Evolutionary conservation across 495 filamentous ascomycete species (phyloP).

Genomic region (Ascodesmis nigricans): DNA sequence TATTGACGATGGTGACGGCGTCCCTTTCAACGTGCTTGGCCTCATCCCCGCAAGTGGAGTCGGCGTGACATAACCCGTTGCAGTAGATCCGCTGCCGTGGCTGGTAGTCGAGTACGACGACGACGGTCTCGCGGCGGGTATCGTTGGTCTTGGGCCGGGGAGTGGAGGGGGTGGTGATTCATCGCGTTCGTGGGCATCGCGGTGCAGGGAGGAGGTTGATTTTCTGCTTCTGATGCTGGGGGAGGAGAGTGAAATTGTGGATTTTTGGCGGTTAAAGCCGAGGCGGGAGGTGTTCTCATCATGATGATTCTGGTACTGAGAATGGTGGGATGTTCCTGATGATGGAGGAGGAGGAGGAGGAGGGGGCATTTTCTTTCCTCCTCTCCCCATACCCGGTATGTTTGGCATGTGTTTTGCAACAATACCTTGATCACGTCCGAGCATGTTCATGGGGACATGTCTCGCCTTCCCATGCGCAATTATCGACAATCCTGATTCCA

Average conservation of each 20-base stretch:
- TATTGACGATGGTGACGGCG: no score
- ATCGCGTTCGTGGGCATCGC: slow-evolving; percentile 8
- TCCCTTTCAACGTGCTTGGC: no score
- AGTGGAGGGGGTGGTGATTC: slow-evolving; percentile 20
- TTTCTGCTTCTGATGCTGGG: slow-evolving; percentile 4
- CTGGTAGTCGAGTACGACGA: not conserved
- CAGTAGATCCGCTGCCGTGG: slow-evolving; percentile 6
- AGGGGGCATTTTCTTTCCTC: slow-evolving; percentile 12
- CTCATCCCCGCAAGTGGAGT: slow-evolving; percentile 9
- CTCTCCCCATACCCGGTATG: slow-evolving; percentile 9
- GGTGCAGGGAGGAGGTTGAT: not conserved
- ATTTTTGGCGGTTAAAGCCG: no score
- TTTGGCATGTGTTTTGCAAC: slow-evolving; percentile 1
- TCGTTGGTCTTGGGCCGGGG: slow-evolving; percentile 15
- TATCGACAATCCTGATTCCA: slow-evolving; percentile 44
- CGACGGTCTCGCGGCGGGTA: not conserved
- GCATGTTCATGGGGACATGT: slow-evolving; percentile 34
- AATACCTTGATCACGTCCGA: slow-evolving; percentile 11
- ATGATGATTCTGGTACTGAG: no score
- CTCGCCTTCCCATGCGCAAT: slow-evolving; percentile 55
- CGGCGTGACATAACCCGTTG: slow-evolving; percentile 9
- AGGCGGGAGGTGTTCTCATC: no score
- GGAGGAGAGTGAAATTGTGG: no score
- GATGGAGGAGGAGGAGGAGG: slow-evolving; percentile 15
- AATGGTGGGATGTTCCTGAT: no score